These are phyloP conservation scores for Vaccinium corymbosum DNA, from an alignment of 148 eudicot genomes.

Conservation along the genomic window DNA sequence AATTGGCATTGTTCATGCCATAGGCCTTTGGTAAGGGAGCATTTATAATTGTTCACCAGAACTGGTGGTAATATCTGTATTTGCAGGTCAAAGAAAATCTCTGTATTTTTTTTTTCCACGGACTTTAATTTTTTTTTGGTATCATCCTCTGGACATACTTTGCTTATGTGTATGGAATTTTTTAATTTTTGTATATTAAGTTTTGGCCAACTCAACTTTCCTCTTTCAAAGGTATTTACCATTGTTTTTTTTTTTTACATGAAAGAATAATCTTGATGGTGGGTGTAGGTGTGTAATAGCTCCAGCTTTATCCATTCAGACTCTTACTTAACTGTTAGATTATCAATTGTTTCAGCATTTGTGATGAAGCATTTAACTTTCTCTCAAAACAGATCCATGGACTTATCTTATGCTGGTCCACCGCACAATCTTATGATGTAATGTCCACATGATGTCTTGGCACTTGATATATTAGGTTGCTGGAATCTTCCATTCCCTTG, in stretches of 20 bases:
- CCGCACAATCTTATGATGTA: not conserved
- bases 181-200: not conserved
- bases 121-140: too few relatives aligned
- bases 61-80: not conserved
- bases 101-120: too few relatives aligned
- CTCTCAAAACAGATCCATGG: not conserved
- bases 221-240: not conserved
- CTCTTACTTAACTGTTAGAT: not conserved
- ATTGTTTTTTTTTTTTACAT: not conserved
- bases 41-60: slow-evolving; percentile 19
- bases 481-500: not conserved
- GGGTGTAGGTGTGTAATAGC: not conserved
- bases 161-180: not conserved
- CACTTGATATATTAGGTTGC: not conserved
- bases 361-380: not conserved
- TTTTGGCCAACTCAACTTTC: not conserved
- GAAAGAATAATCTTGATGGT: not conserved
- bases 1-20: slow-evolving; percentile 40
- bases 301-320: not conserved
- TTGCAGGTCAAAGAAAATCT: not conserved
- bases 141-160: too few relatives aligned
- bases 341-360: not conserved
- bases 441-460: not conserved
- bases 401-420: not conserved
- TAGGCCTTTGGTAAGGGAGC: slow-evolving; percentile 51